phyloP scores from a whole-genome alignment of 345 rosid species.

The Acer saccharum region DNA sequence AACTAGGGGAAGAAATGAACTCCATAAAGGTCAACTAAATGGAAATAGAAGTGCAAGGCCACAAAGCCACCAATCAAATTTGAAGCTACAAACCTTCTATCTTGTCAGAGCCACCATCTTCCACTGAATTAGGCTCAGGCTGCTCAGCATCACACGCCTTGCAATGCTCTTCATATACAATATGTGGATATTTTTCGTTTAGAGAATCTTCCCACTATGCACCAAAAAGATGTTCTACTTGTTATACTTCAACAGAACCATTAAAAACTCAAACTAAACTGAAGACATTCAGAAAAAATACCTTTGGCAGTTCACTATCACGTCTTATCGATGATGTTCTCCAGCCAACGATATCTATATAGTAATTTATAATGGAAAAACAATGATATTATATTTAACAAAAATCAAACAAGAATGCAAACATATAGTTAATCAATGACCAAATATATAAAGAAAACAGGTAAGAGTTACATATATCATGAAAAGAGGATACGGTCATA shows the following conservation, averaged over 20 bases:
- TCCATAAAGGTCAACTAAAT: neutral
- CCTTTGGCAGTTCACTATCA: slow-evolving; percentile 83
- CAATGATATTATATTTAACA: slow-evolving; percentile 16
- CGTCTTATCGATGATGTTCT: slow-evolving; percentile 94
- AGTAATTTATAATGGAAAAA: slow-evolving; percentile 44
- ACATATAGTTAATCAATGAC: neutral
- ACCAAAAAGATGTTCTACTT: slow-evolving; percentile 13
- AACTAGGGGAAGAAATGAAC: neutral
- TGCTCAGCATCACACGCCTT: slow-evolving; percentile 57
- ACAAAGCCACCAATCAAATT: neutral
- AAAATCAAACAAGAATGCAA: slow-evolving; percentile 2
- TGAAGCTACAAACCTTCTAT: slow-evolving; percentile 66
- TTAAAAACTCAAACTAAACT: slow-evolving; percentile 7
- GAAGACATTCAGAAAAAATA: slow-evolving; percentile 22
- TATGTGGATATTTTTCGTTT: slow-evolving; percentile 82
- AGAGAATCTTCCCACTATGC: slow-evolving; percentile 70
- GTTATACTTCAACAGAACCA: slow-evolving; percentile 7
- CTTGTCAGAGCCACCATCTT: slow-evolving; percentile 49
- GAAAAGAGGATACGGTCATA: slow-evolving; percentile 81
- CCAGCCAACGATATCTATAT: slow-evolving; percentile 93
- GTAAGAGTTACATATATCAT: slow-evolving; percentile 14
- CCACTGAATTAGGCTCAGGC: slow-evolving; percentile 39
- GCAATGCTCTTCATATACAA: slow-evolving; percentile 88
- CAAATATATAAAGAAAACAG: neutral
- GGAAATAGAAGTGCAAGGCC: neutral